Conservation (phyloP, 495 filamentous ascomycete species). For the Talaromyces proteolyticus region DNA sequence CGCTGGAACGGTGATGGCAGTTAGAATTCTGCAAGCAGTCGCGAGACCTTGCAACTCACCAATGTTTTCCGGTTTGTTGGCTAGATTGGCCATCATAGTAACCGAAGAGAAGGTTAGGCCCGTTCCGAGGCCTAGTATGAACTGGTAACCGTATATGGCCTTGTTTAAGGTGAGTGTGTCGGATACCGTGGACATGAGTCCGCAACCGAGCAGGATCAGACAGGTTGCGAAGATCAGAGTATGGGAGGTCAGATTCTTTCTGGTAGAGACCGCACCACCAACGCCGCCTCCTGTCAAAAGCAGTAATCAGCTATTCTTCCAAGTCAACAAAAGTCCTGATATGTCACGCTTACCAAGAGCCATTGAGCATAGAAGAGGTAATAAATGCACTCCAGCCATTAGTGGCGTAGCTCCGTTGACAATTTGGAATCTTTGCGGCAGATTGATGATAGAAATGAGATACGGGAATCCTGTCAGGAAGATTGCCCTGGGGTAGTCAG, state of each 20-base stretch:
- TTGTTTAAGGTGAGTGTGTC: conserved; percentile 13
- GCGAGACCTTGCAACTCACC: no score
- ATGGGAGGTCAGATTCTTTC: conserved; percentile 33
- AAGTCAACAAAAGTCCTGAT: no score
- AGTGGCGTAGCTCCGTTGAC: conserved; percentile 28
- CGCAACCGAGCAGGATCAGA: conserved; percentile 40
- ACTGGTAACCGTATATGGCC: conserved; percentile 39
- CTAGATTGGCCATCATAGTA: conserved; percentile 43
- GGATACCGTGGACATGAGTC: conserved; percentile 27
- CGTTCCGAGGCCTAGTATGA: conserved; percentile 42
- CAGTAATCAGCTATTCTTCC: no score
- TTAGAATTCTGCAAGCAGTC: no score
- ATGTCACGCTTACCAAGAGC: no score
- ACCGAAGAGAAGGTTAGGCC: conserved; percentile 40
- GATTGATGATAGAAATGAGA: conserved; percentile 42
- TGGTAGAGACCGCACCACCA: not conserved
- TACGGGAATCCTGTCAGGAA: conserved; percentile 48
- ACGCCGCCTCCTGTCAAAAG: no score
- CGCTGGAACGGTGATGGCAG: no score
- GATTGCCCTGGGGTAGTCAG: no score
- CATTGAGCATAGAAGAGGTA: conserved; percentile 36
- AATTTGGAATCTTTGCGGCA: conserved; percentile 49
- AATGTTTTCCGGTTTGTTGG: no score
- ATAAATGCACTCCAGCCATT: conserved; percentile 42
- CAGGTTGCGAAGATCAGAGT: conserved; percentile 27